These are phyloP conservation scores for Lactarius vividus DNA, from an alignment of 768 basidiomycete genomes.

Conservation along the genomic window DNA sequence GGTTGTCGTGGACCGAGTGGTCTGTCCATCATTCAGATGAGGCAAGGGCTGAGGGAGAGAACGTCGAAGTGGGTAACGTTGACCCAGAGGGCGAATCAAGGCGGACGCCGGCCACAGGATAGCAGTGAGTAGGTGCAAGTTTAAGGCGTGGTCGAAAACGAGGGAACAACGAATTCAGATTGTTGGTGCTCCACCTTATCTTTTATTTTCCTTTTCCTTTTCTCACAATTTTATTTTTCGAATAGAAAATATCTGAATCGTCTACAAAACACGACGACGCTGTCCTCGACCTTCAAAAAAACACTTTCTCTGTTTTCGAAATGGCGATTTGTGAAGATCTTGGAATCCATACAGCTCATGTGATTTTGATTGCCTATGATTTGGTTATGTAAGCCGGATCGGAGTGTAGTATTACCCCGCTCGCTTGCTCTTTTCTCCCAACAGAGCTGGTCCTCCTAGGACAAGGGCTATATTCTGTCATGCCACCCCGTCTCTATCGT, in stretches of 20 bases:
- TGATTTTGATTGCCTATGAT: background rate
- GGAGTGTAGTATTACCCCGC: background rate
- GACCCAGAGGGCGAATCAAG: background rate
- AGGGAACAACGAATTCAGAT: constrained; percentile 1
- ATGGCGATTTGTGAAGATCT: background rate
- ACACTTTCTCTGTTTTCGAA: background rate
- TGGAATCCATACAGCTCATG: background rate
- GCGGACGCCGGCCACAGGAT: background rate
- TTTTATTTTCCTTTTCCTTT: background rate
- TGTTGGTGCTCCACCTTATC: background rate
- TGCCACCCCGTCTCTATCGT: background rate
- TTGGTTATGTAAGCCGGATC: background rate
- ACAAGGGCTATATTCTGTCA: background rate
- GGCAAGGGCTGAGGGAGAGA: background rate
- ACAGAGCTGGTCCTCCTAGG: background rate
- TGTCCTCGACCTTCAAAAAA: background rate
- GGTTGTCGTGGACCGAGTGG: constrained; percentile 58
- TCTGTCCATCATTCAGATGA: constrained; percentile 42
- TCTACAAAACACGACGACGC: background rate
- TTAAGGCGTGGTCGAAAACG: constrained; percentile 7
- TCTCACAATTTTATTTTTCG: too few relatives aligned
- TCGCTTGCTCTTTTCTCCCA: background rate
- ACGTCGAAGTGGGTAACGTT: background rate
- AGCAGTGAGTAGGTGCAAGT: background rate
- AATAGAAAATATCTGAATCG: background rate